A percentile compares a stretch with the other conserved stretches of the same genome.
These are phyloP conservation scores for Barnettozyma populi DNA, from an alignment of 805 yeast genomes.

Conservation along the genomic window DNA sequence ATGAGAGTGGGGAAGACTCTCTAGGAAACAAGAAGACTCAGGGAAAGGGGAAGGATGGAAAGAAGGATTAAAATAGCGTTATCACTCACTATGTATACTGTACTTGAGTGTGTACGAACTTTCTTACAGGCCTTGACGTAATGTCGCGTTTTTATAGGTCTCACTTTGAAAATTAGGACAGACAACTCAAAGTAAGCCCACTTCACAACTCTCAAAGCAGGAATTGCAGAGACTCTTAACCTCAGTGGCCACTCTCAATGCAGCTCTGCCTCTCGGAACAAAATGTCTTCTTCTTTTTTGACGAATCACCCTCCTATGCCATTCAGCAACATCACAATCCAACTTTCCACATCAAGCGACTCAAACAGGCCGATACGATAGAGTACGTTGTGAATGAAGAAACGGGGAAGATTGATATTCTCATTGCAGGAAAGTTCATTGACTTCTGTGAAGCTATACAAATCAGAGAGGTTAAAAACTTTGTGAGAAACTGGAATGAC, in stretches of 20 bases:
- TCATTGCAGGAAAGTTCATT: slow-evolving; percentile 3
- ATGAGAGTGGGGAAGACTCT: slow-evolving; percentile 1
- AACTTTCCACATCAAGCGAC: slow-evolving; percentile 1
- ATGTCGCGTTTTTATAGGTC: neutral
- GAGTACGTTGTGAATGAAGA: slow-evolving; percentile 7
- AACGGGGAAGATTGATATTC: slow-evolving; percentile 3
- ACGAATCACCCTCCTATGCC: slow-evolving; percentile 6
- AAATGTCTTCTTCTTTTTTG: slow-evolving; percentile 8
- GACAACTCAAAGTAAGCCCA: no score
- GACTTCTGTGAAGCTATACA: neutral
- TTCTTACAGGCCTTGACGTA: neutral
- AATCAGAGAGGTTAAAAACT: slow-evolving; percentile 1
- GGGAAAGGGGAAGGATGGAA: neutral
- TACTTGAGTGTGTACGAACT: neutral
- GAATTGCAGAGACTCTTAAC: neutral
- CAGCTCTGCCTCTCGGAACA: slow-evolving; percentile 2
- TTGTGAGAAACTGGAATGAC: slow-evolving; percentile 9
- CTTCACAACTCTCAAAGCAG: neutral
- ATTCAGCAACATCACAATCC: slow-evolving; percentile 1
- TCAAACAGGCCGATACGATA: slow-evolving; percentile 1
- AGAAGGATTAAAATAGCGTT: slow-evolving; percentile 3
- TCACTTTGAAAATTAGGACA: neutral
- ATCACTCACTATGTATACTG: neutral
- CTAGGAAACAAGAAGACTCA: neutral
- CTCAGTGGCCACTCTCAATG: neutral